Evolutionary conservation across 345 rosid genomes (phyloP), one percentile per base, ranked within the genome.

Genomic region (Eucalyptus rudis): DNA sequence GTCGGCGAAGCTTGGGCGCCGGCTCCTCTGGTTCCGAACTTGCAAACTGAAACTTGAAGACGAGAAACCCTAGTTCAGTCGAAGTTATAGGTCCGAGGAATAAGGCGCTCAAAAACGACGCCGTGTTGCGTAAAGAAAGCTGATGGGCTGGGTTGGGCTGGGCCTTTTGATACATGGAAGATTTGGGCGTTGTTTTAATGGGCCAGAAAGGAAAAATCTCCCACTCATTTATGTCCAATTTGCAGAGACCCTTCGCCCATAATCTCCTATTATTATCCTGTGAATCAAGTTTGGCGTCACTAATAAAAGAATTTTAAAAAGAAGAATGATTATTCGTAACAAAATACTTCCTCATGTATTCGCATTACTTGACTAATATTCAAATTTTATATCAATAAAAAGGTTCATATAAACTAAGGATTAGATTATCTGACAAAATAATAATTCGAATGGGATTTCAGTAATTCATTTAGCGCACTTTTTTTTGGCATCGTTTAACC

Each of bases 361-460:
- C 11, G 22, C 22, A 64, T 64, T 31, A 31, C 79, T 15, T 66
- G 40, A 31, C 36, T 33, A 33, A 33, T 68, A 9, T 19, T 71
- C 7, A 71, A 36, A 22, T 10, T 5, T 71, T 19, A 33, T 5
- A 71, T 36, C 27, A 13, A 71, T 52, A 44, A 36, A 20, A 71
- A 71, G 1, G 45, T 10, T 71, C 7, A 19, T 31, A 31, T 19
- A 33, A 33, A 71, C 14, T 71, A 71, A 52, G 56, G 24, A 52
- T 52, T 52, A 52, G 56, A 52, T 52, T 19, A 52, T 52, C 4
- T 19, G 0, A 52, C 56, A 52, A 52, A 52, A 52, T 7, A 52
- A 52, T 19, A 52, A 52, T 19, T 52, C 1, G 0, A 12, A 9
- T 11, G 3, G 3, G 13, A n/a, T 66, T 66, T 16, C 2, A 13